phyloP scores from a whole-genome alignment of 2,329 filamentous ascomycete species.

The Diaporthe ilicicola region DNA sequence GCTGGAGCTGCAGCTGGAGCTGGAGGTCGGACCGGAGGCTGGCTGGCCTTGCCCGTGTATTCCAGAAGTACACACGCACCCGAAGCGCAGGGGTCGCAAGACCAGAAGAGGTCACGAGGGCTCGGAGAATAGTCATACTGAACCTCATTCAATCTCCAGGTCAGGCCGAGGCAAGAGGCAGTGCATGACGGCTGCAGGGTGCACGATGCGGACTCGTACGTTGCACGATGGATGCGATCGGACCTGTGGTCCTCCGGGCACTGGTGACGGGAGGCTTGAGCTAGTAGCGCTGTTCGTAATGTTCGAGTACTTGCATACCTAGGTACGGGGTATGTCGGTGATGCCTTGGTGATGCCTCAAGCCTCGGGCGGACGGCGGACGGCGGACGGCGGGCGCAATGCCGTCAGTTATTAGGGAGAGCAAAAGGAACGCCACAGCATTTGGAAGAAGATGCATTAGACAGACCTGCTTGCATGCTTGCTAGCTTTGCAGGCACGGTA shows the following conservation, averaged over 20 bases:
- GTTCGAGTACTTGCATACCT: background rate
- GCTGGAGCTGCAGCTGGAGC: background rate
- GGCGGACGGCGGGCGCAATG: too few relatives aligned
- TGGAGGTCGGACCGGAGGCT: background rate
- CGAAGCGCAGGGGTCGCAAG: background rate
- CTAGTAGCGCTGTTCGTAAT: background rate
- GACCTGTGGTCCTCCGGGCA: background rate
- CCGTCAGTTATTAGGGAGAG: too few relatives aligned
- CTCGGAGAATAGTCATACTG: background rate
- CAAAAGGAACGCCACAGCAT: too few relatives aligned
- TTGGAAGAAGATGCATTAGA: too few relatives aligned
- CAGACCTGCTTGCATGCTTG: background rate
- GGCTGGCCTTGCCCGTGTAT: background rate
- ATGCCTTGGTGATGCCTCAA: background rate
- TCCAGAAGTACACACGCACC: background rate
- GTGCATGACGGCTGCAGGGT: background rate
- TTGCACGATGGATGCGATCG: background rate
- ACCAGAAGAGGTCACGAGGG: conserved; percentile 7
- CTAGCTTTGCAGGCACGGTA: background rate
- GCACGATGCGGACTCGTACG: background rate
- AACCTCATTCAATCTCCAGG: background rate
- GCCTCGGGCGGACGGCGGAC: background rate
- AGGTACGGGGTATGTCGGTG: background rate
- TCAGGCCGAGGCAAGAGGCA: background rate
- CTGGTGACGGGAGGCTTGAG: background rate